Percentiles rank a stretch among this genome's conserved stretches.
phyloP scores from a whole-genome alignment of 2,329 filamentous ascomycete species.

The Rhynchosporium graminicola region DNA sequence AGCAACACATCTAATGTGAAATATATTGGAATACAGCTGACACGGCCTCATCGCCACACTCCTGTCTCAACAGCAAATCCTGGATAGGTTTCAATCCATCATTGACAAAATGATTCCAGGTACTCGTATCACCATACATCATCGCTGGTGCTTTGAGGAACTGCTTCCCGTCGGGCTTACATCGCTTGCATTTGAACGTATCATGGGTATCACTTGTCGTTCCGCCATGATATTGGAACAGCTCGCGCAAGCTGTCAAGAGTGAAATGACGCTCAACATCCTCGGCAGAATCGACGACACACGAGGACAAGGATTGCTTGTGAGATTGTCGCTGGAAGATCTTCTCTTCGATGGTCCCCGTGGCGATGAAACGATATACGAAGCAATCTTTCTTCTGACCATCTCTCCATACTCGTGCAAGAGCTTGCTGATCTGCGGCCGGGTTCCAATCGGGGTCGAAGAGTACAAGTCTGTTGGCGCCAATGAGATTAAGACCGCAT shows the following conservation, averaged over 20 bases:
- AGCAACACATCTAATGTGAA: slow-evolving; percentile 62
- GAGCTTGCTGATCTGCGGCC: slow-evolving; percentile 92
- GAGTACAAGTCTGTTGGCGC: slow-evolving; percentile 88
- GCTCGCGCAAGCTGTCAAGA: slow-evolving; percentile 82
- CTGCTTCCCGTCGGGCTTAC: slow-evolving; percentile 84
- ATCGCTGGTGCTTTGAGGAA: slow-evolving; percentile 89
- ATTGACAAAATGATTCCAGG: slow-evolving; percentile 98
- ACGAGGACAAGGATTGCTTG: slow-evolving; percentile 94
- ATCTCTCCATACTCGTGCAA: slow-evolving; percentile 97
- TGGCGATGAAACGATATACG: slow-evolving; percentile 98
- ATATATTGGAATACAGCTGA: slow-evolving; percentile 99
- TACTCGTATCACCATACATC: slow-evolving; percentile 96
- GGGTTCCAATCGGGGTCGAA: slow-evolving; percentile 99
- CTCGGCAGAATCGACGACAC: slow-evolving; percentile 93
- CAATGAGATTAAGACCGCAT: slow-evolving; percentile 93
- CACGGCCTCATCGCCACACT: slow-evolving; percentile 75
- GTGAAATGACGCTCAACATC: slow-evolving; percentile 98
- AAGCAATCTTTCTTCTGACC: slow-evolving; percentile 99
- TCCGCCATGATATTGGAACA: slow-evolving; percentile 87
- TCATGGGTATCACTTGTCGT: slow-evolving; percentile 95
- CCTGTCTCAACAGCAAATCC: slow-evolving; percentile 86
- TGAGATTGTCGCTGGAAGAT: slow-evolving; percentile 98
- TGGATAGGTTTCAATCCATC: slow-evolving; percentile 79
- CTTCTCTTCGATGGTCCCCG: slow-evolving; percentile 97
- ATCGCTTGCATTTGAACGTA: slow-evolving; percentile 97